A percentile compares a stretch with the other conserved stretches of the same genome.
phyloP scores from a whole-genome alignment of 164 flowering plant genomes.

The grape (Vitis vinifera) region DNA sequence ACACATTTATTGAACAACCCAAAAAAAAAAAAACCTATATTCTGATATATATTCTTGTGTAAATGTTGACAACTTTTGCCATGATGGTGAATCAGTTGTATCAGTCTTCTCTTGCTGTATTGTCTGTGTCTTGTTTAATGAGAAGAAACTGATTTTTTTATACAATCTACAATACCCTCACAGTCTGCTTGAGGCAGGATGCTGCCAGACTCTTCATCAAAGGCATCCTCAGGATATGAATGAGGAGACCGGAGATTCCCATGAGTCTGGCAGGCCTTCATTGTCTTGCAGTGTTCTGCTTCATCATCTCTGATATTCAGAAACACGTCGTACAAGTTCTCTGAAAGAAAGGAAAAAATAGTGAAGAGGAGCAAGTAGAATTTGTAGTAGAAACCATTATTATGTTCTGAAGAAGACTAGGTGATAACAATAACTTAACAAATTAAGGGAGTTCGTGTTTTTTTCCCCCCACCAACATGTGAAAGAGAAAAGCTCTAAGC shows the following conservation, averaged over 20 bases:
- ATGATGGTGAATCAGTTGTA: too few relatives aligned
- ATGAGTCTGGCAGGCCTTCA: constrained; percentile 90
- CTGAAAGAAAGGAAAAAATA: constrained; percentile 29
- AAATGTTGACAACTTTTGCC: too few relatives aligned
- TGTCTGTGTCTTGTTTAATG: constrained; percentile 20
- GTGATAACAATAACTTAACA: too few relatives aligned
- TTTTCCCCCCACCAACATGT: too few relatives aligned
- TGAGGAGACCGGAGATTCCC: constrained; percentile 93
- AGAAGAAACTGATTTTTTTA: constrained; percentile 59
- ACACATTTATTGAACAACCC: too few relatives aligned
- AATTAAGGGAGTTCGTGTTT: too few relatives aligned
- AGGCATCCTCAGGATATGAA: constrained; percentile 38
- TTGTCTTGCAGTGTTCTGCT: constrained; percentile 98
- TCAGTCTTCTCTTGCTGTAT: constrained; percentile 1
- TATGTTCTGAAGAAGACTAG: too few relatives aligned
- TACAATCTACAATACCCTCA: constrained; percentile 82
- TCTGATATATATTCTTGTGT: too few relatives aligned
- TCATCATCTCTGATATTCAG: constrained; percentile 89
- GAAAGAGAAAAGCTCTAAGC: too few relatives aligned
- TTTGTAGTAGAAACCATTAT: too few relatives aligned
- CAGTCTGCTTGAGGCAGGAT: constrained; percentile 54
- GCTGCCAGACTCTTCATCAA: constrained; percentile 49
- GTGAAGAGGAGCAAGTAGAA: not conserved
- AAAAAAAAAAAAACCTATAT: too few relatives aligned
- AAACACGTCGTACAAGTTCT: constrained; percentile 86